Percentiles rank a stretch among this genome's conserved stretches.
Conservation (phyloP, 768 basidiomycete genomes). For the Tephrocybe sp. region DNA sequence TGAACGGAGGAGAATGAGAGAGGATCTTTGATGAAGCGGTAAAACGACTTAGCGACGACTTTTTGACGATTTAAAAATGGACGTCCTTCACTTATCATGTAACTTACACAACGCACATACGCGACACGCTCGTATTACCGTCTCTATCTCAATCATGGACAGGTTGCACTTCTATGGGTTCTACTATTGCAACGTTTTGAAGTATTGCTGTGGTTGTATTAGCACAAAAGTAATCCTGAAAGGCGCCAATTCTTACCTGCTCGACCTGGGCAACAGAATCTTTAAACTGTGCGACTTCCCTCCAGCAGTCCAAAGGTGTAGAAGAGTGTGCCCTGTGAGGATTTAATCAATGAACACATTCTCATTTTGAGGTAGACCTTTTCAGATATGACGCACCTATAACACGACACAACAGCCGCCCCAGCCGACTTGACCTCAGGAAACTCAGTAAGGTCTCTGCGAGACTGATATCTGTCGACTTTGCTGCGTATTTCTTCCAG, state of each 20-base stretch:
- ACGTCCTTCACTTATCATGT: conserved; percentile 4
- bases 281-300: conserved; percentile 70
- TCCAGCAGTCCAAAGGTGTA: conserved; percentile 73
- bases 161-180: conserved; percentile 2
- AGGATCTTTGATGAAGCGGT: background rate
- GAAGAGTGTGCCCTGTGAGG: conserved; percentile 43
- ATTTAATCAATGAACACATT: conserved; percentile 3
- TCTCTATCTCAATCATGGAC: conserved; percentile 4
- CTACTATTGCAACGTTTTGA: conserved; percentile 52
- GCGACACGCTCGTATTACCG: conserved; percentile 1
- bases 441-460: conserved; percentile 52
- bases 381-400: conserved; percentile 49
- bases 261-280: conserved; percentile 66
- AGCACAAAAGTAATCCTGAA: conserved; percentile 8
- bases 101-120: conserved; percentile 6
- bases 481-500: conserved; percentile 72
- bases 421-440: conserved; percentile 56
- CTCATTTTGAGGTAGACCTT: background rate
- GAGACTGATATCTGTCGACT: conserved; percentile 67
- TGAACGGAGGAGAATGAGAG: conserved; percentile 11
- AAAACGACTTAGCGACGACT: conserved; percentile 8
- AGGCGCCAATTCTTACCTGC: conserved; percentile 46
- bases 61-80: conserved; percentile 6
- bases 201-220: conserved; percentile 49
- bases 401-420: conserved; percentile 71